Evolutionary conservation across 2,329 filamentous ascomycete genomes (phyloP), one percentile per base, ranked within the genome.

Genomic region (Lachnellula suecica): DNA sequence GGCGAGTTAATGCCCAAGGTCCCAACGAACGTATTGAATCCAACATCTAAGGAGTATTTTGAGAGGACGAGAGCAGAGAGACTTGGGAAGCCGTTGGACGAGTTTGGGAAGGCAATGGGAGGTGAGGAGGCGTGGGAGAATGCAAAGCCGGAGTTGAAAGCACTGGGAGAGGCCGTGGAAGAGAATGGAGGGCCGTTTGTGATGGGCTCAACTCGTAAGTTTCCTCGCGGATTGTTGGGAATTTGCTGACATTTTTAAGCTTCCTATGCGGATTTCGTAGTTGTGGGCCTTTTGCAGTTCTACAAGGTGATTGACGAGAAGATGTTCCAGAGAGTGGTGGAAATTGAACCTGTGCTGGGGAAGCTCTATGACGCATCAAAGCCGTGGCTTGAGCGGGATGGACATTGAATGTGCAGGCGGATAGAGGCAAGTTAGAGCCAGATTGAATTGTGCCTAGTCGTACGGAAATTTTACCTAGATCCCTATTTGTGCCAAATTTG

Each of bases 181-280:
- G 78, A 78, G 34, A 63, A 70, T 0, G 74, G 76, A 0, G 86
- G 87, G 0, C 80, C 81, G 0, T 89, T 81, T 63, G 82, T 89
- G 49, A 44, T 79, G 54, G 87, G 87, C 0, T 68, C 77, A 43
- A 75, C 73, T 31, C 48, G 58, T 65, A 41, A 47, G 58, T 60
- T 27, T 23, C 17, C 20, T 13, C 17, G 22, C 19, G 15, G 9
- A 34, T 8, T 11, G 2, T 23, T 5, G 37, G 38, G 23, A 24
- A 31, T 20, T 10, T 37, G 20, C 10, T 35, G n/a, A 19, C 27
- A 40, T 17, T 3, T 20, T 4, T 34, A 38, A 53, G 70, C 76
- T 4, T 74, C 73, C 34, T 87, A 80, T 64, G 77, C 77, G 4
- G 83, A 85, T 63, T 80, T 88, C 50, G 71, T 82, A 2, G 77